Percentiles rank a stretch among this genome's conserved stretches.
Conservation (phyloP, 192 early-diverging fungal genomes). For the Coemansia sp. region DNA sequence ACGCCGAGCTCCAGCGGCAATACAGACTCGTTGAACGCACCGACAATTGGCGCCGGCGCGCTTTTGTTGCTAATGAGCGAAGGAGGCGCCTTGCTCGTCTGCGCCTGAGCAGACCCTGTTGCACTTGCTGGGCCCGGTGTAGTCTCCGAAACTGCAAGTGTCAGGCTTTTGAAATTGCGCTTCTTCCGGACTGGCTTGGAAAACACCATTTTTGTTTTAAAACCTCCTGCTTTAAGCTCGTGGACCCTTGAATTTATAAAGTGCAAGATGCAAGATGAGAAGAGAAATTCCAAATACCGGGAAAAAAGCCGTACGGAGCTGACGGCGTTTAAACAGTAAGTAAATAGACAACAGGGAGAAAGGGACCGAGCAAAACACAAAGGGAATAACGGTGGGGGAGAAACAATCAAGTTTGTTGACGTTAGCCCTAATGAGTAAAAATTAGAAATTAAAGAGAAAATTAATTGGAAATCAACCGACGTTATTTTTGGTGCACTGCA, state of each 20-base stretch:
- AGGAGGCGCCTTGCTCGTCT: conserved; percentile 9
- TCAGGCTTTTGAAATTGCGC: conserved; percentile 55
- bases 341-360: not conserved
- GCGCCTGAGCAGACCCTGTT: conserved; percentile 5
- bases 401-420: too few species aligned
- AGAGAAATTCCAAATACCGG: not conserved
- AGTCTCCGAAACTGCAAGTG: conserved; percentile 35
- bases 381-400: too few species aligned
- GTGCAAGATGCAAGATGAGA: not conserved
- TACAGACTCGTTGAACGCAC: conserved; percentile 23
- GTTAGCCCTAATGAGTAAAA: too few species aligned
- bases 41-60: conserved; percentile 14
- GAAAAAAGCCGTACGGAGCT: not conserved
- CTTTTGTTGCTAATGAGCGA: conserved; percentile 17
- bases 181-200: conserved; percentile 52
- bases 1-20: conserved; percentile 64
- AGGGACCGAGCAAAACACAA: not conserved
- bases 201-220: conserved; percentile 24
- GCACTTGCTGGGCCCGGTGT: conserved; percentile 15
- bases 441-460: too few species aligned
- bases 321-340: not conserved
- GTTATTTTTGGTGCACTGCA: too few species aligned
- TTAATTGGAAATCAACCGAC: too few species aligned
- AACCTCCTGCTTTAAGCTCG: too few species aligned
- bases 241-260: not conserved